Conservation (phyloP, 176 grass and related monocot genomes). For the Tillandsia leiboldiana region DNA sequence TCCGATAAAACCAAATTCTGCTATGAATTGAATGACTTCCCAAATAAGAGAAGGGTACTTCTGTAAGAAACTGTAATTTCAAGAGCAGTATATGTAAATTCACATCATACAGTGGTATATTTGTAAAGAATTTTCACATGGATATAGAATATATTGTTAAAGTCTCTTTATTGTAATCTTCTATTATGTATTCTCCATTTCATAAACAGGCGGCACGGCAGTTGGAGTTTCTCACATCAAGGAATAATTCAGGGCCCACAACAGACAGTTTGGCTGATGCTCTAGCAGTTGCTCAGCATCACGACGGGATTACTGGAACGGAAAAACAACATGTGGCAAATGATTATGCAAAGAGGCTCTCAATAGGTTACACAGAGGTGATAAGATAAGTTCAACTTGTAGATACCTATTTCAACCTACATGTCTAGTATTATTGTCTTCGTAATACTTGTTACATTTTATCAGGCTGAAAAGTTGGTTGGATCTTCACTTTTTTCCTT, state of each 20-base stretch:
- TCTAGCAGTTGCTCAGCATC: slow-evolving; percentile 76
- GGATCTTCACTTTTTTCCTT: slow-evolving; percentile 30
- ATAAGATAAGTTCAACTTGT: neutral
- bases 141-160: too few species aligned
- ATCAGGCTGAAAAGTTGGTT: slow-evolving; percentile 36
- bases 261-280: slow-evolving; percentile 82
- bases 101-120: too few species aligned
- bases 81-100: too few species aligned
- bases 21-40: too few species aligned
- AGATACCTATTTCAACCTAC: neutral
- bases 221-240: slow-evolving; percentile 73
- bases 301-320: slow-evolving; percentile 91
- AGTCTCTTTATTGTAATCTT: too few species aligned
- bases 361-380: slow-evolving; percentile 83
- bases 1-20: too few species aligned
- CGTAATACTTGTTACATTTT: neutral
- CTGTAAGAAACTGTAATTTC: neutral
- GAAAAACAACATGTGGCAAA: slow-evolving; percentile 96
- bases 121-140: too few species aligned
- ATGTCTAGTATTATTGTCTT: neutral
- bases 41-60: neutral
- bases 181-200: neutral
- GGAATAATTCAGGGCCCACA: slow-evolving; percentile 34
- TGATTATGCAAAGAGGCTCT: slow-evolving; percentile 95
- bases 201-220: slow-evolving; percentile 67